Percentiles rank a stretch among this genome's conserved stretches.
phyloP scores from a whole-genome alignment of 208 protist species.

The Endotrypanum monterogeii region DNA sequence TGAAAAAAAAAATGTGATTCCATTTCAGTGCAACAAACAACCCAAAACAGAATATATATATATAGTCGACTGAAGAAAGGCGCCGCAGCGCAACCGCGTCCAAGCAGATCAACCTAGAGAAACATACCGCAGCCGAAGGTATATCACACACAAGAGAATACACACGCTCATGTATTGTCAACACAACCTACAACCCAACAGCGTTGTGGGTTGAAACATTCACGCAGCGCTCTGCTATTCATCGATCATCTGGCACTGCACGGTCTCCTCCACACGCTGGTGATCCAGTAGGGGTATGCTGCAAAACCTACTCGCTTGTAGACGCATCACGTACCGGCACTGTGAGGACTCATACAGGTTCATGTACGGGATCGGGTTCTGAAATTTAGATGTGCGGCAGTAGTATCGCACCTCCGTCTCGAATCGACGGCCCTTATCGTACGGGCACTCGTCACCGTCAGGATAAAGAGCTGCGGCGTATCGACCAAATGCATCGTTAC shows the following conservation, averaged over 20 bases:
- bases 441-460: slow-evolving; percentile 25
- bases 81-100: neutral
- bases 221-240: slow-evolving; percentile 2
- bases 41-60: too few species aligned
- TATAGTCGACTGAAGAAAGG: neutral
- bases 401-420: slow-evolving; percentile 32
- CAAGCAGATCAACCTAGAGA: neutral
- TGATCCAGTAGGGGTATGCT: slow-evolving; percentile 36
- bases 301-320: slow-evolving; percentile 21
- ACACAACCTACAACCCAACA: too few species aligned
- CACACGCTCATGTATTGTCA: neutral
- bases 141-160: neutral
- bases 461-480: slow-evolving; percentile 38
- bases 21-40: too few species aligned
- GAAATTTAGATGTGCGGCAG: slow-evolving; percentile 25
- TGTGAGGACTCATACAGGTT: slow-evolving; percentile 26
- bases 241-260: slow-evolving; percentile 41
- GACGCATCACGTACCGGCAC: slow-evolving; percentile 49
- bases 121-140: neutral
- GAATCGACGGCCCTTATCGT: slow-evolving; percentile 8
- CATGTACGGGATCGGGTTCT: slow-evolving; percentile 28
- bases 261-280: slow-evolving; percentile 17
- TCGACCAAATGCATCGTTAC: slow-evolving; percentile 23
- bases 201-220: too few species aligned
- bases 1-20: too few species aligned